A percentile compares a stretch with the other conserved stretches of the same genome.
phyloP scores from a whole-genome alignment of 352 stramenopile genomes.

The Phytophthora hibernalis region DNA sequence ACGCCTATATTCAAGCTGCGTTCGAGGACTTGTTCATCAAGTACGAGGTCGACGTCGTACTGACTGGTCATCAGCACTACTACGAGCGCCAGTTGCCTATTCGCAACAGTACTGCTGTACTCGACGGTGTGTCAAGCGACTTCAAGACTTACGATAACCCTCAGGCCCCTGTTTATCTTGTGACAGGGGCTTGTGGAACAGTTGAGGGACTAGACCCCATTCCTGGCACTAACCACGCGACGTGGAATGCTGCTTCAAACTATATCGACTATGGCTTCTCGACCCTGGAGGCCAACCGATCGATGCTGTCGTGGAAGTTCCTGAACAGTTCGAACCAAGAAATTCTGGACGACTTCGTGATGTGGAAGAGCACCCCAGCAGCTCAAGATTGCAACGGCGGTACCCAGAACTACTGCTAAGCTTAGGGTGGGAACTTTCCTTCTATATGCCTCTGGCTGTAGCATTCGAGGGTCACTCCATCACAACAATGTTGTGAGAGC shows the following conservation, averaged over 20 bases:
- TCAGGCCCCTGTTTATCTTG: constrained; percentile 47
- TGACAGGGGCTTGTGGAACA: constrained; percentile 42
- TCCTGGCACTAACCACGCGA: constrained; percentile 21
- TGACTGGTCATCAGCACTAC: constrained; percentile 48
- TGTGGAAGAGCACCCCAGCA: constrained; percentile 33
- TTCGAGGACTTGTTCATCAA: constrained; percentile 61
- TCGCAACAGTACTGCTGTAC: constrained; percentile 22
- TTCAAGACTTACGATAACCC: constrained; percentile 42
- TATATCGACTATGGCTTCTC: constrained; percentile 46
- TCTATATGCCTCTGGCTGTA: too few relatives aligned
- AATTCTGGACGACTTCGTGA: constrained; percentile 45
- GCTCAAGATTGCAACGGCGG: constrained; percentile 3
- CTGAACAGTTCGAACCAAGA: constrained; percentile 34
- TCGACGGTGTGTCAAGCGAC: constrained; percentile 40
- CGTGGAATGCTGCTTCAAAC: constrained; percentile 41
- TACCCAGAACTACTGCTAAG: not conserved
- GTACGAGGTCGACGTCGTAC: constrained; percentile 50
- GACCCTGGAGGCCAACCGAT: constrained; percentile 39
- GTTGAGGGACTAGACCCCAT: constrained; percentile 34
- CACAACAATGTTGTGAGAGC: too few relatives aligned
- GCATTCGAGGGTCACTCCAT: too few relatives aligned
- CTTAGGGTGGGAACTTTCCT: too few relatives aligned
- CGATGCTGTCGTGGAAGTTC: constrained; percentile 46
- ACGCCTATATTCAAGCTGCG: constrained; percentile 44
- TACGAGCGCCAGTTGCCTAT: constrained; percentile 46